Conservation (phyloP, 2,329 filamentous ascomycete genomes). For the Hypoxylon sp. region DNA sequence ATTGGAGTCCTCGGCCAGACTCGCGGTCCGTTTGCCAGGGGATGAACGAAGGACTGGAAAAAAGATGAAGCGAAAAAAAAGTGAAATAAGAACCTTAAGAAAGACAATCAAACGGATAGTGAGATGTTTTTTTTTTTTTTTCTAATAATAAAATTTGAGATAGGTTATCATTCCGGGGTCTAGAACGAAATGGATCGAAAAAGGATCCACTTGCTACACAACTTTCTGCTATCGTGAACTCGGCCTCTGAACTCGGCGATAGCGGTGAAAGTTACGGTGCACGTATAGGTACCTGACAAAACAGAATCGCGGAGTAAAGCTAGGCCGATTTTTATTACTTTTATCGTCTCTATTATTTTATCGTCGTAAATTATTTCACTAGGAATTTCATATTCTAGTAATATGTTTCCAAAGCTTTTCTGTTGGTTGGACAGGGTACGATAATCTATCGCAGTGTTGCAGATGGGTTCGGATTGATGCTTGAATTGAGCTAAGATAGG, state of each 20-base stretch:
- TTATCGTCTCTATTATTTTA: too few relatives aligned
- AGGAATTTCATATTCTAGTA: too few relatives aligned
- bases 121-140: slow-evolving; percentile 19
- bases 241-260: slow-evolving; percentile 34
- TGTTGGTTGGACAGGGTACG: too few relatives aligned
- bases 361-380: too few relatives aligned
- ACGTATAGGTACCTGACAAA: too few relatives aligned
- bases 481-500: too few relatives aligned
- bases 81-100: slow-evolving; percentile 11
- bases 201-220: slow-evolving; percentile 29
- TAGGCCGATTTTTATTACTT: too few relatives aligned
- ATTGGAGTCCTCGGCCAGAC: slow-evolving; percentile 40
- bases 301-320: too few relatives aligned
- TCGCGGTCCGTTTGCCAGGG: slow-evolving; percentile 17
- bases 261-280: slow-evolving; percentile 25
- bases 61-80: slow-evolving; percentile 14
- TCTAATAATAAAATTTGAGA: slow-evolving; percentile 25
- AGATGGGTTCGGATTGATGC: too few relatives aligned
- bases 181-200: slow-evolving; percentile 29
- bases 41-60: slow-evolving; percentile 18
- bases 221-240: slow-evolving; percentile 33
- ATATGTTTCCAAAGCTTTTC: too few relatives aligned
- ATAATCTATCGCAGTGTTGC: too few relatives aligned
- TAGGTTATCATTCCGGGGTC: slow-evolving; percentile 17
- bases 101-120: slow-evolving; percentile 14